Base-by-base conservation (phyloP, 192 early-diverging fungal species). In the Backusella westeae region DNA sequence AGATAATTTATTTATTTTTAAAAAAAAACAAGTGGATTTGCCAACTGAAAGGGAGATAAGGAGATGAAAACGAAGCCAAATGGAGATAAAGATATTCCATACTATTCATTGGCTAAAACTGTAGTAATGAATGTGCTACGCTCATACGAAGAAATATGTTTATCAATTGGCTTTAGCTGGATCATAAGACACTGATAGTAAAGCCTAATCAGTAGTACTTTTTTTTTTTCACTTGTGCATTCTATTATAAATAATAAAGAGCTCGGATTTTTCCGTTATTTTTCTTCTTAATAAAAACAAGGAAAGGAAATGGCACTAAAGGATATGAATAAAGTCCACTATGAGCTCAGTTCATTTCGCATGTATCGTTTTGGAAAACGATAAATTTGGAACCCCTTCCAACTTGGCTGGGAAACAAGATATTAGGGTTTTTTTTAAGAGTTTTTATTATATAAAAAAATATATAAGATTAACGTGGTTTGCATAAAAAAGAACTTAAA, bases 401-500 rank as follows among this genome's bases (percentile, higher is more conserved):
- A 63, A 29, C 9, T 29, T 14, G 7, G 56, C 56, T 63, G 56
- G 23, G 56, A 14, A 21, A 59, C n/a, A 59, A 14, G 23, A 26
- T 59, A 59, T 23, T 59, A 26, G 9, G 6, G 39, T 36, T 36
- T 36, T 36, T 69, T 69, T 38, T 36, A 68, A 38, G 67, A 67
- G 35, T 21, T 21, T 36, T 39, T 69, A 38, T 38, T 39, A 7
- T 39, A 38, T 12, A 41, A 69, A 36, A 35, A 69, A 23, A 41
- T 14, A 69, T 21, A 69, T 38, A 38, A 69, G 19, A 69, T 9
- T 38, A n/a, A n/a, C 2, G 21, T 35, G 19, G 38, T 39, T 36
- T 12, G 68, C 21, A 23, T 39, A 36, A 63, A 73, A 34, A 63
- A 59, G 34, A 56, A 59, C 34, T 42, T 67, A 67, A 75, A 59